phyloP scores from a whole-genome alignment of 1,284 basidiomycete species.

The Phellopilus nigrolimitatus region DNA sequence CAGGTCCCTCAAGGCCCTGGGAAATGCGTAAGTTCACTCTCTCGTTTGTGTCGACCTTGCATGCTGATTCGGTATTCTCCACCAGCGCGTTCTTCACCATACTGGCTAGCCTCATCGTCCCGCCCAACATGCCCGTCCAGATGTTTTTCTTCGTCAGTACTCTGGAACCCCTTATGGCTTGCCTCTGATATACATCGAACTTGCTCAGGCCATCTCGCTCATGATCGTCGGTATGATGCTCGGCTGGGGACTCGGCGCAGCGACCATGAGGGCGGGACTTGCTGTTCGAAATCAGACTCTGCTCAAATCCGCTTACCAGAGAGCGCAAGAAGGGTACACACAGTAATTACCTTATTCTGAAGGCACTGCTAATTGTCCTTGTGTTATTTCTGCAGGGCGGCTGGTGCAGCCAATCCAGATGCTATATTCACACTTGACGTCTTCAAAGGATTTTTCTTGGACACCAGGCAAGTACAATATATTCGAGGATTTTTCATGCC shows the following conservation, averaged over 20 bases:
- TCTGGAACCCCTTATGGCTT: not conserved
- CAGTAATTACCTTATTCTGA: not conserved
- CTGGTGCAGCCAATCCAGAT: slow-evolving; percentile 43
- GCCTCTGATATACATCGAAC: not conserved
- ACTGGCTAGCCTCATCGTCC: slow-evolving; percentile 31
- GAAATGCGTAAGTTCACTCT: slow-evolving; percentile 26
- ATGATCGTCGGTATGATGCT: slow-evolving; percentile 55
- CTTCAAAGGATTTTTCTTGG: slow-evolving; percentile 65
- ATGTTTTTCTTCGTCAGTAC: slow-evolving; percentile 31
- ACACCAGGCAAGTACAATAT: slow-evolving; percentile 44
- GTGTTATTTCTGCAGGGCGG: slow-evolving; percentile 38
- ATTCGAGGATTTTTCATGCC: slow-evolving; percentile 25
- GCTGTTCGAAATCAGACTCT: slow-evolving; percentile 49
- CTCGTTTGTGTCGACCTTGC: not conserved
- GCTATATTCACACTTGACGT: slow-evolving; percentile 45
- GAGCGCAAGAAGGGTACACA: slow-evolving; percentile 39
- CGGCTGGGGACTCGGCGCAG: slow-evolving; percentile 74
- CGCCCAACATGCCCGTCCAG: slow-evolving; percentile 34
- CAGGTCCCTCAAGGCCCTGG: slow-evolving; percentile 23
- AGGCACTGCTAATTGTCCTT: slow-evolving; percentile 1
- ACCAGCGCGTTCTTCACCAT: slow-evolving; percentile 33
- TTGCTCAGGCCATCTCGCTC: slow-evolving; percentile 32
- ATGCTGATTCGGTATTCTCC: not conserved
- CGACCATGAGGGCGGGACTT: slow-evolving; percentile 64
- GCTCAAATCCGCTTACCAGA: slow-evolving; percentile 41